Evolutionary conservation across 352 stramenopile species (phyloP).

Genomic region (Hyaloperonospora arabidopsidis): DNA sequence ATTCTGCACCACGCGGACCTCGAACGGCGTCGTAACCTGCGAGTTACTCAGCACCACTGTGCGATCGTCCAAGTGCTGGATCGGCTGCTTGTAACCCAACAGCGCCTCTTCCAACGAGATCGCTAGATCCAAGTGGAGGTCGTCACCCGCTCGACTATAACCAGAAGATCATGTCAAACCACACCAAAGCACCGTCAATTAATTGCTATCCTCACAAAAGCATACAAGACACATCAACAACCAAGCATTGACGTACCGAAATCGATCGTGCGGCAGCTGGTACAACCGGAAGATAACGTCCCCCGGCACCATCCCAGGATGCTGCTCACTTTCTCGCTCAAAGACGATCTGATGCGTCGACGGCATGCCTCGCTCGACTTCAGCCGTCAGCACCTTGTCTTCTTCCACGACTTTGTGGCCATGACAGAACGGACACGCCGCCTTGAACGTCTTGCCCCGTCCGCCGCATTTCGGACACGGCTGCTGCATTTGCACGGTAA

Average conservation of each 20-base stretch:
- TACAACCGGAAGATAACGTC: constrained; percentile 94
- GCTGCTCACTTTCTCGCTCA: constrained; percentile 78
- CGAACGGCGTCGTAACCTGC: constrained; percentile 88
- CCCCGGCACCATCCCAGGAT: constrained; percentile 81
- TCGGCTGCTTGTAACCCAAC: constrained; percentile 88
- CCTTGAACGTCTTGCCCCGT: constrained; percentile 92
- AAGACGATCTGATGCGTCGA: constrained; percentile 83
- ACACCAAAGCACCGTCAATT: constrained; percentile 1
- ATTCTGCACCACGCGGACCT: constrained; percentile 84
- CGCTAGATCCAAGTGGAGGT: constrained; percentile 92
- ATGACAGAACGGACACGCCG: constrained; percentile 88
- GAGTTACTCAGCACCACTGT: constrained; percentile 80
- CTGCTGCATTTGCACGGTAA: constrained; percentile 88
- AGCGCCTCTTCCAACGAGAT: constrained; percentile 95
- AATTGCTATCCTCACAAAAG: neutral
- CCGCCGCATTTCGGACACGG: constrained; percentile 72
- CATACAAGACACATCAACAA: neutral
- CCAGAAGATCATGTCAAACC: too few species aligned
- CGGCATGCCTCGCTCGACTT: constrained; percentile 78
- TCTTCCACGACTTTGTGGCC: constrained; percentile 78
- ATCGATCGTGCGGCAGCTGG: constrained; percentile 83
- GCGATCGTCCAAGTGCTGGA: constrained; percentile 92
- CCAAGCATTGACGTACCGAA: constrained; percentile 41
- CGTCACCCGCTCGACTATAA: constrained; percentile 83
- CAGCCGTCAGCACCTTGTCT: constrained; percentile 68